Evolutionary conservation across 106 monocot species (phyloP).

Genomic region (Dioscorea dumetorum): DNA sequence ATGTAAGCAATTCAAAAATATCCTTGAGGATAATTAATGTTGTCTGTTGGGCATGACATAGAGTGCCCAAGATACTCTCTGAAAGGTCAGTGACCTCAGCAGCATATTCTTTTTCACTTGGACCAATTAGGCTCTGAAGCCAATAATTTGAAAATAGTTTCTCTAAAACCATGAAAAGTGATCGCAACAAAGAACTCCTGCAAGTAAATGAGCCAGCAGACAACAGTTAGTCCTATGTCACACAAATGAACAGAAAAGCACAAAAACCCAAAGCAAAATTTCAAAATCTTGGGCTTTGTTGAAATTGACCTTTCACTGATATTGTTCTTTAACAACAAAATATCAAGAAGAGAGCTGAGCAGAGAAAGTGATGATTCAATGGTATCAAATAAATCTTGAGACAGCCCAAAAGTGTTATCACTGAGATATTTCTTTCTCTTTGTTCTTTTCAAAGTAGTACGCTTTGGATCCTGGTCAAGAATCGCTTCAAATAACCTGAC

Average conservation of each 20-base stretch:
- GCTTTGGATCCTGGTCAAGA: constrained; percentile 10
- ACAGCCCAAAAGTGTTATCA: constrained; percentile 4
- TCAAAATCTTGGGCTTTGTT: not conserved
- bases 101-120: constrained; percentile 11
- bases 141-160: constrained; percentile 54
- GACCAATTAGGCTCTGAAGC: constrained; percentile 18
- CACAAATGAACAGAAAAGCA: not conserved
- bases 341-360: constrained; percentile 72
- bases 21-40: constrained; percentile 69
- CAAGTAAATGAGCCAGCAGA: constrained; percentile 1
- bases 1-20: constrained; percentile 33
- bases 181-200: constrained; percentile 52
- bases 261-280: not conserved
- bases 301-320: constrained; percentile 50
- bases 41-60: constrained; percentile 55
- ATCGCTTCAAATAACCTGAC: constrained; percentile 39
- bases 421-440: constrained; percentile 32
- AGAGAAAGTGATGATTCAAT: constrained; percentile 24
- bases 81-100: constrained; percentile 15
- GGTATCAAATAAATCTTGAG: constrained; percentile 12
- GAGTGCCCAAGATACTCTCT: constrained; percentile 15
- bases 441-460: constrained; percentile 23
- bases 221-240: not conserved
- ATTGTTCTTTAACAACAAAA: constrained; percentile 70
- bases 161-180: constrained; percentile 57